Evolutionary conservation across 345 rosid genomes (phyloP), one percentile per base, ranked within the genome.

Genomic region (Brassica napus): DNA sequence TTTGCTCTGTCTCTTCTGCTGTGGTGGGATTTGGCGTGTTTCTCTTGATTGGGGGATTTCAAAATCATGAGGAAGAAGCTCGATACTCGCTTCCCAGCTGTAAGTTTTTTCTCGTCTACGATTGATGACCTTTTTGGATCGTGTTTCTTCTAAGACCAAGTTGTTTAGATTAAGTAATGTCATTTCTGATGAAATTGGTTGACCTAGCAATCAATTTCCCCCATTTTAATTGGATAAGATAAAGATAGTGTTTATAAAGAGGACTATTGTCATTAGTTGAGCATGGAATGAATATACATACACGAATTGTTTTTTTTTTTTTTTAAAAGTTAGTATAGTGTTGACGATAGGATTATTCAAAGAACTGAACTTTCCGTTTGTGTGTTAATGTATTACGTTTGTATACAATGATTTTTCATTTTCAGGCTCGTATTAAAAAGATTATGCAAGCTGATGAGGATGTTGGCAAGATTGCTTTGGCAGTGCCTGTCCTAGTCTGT

Each of bases 361-460:
- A 52, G 35, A 60, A 3, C 5, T 59, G 44, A 2, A 34, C n/a
- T 42, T 42, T 42, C 4, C 14, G 14, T 10, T 10, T 11, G 14
- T 10, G 0, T 42, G 31, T 28, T 28, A 28, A 28, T 28, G 31
- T 28, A 28, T 28, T 28, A 42, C 11, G 49, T 52, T 23, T 14
- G 6, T 0, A 6, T 21, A 4, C 4, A 31, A 4, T 12, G 60
- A 64, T 28, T 37, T 6, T 37, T 7, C 8, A 42, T 65, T 82
- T 68, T 60, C 93, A 95, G 99, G 98, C 98, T 75, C 90, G 98
- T 54, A 95, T 95, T 69, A 95, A 95, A 77, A 95, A 95, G 87
- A 95, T 95, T 75, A 95, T 95, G 99, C 99, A 95, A 90, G 97
- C 98, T 63, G 99, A 95, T 74, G 99, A 95, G 83, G 99, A 95